These are phyloP conservation scores for Mortierella sp. DNA, from an alignment of 371 early-diverging fungal species.

Conservation along the genomic window DNA sequence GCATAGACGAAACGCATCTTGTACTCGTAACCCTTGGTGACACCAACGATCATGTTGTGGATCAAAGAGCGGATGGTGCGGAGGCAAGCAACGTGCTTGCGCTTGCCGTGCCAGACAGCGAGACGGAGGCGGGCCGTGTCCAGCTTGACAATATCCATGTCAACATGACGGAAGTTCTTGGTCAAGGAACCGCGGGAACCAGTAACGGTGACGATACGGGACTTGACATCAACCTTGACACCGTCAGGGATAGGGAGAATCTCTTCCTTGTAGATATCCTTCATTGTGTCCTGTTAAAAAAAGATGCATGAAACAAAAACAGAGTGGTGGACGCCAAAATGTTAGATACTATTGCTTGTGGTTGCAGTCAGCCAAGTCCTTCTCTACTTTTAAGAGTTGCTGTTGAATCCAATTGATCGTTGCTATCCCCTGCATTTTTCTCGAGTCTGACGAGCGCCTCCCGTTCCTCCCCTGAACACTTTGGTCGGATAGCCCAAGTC, in stretches of 20 bases:
- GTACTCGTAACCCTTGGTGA: slow-evolving; percentile 99
- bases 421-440: no score
- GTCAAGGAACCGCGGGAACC: slow-evolving; percentile 92
- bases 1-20: slow-evolving; percentile 99
- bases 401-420: no score
- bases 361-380: no score
- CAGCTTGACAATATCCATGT: slow-evolving; percentile 88
- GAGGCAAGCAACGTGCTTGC: slow-evolving; percentile 98
- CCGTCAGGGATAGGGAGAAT: slow-evolving; percentile 79
- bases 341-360: slow-evolving; percentile 1
- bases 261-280: slow-evolving; percentile 88
- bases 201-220: slow-evolving; percentile 79
- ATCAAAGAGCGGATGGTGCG: slow-evolving; percentile 98
- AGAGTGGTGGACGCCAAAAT: no score
- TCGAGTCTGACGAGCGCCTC: no score
- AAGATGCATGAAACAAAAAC: neutral
- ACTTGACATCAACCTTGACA: slow-evolving; percentile 81
- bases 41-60: slow-evolving; percentile 98
- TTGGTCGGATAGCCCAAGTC: no score
- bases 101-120: slow-evolving; percentile 96
- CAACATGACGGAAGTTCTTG: slow-evolving; percentile 96
- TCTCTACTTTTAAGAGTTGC: no score
- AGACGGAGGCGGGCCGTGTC: slow-evolving; percentile 80
- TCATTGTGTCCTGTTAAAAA: slow-evolving; percentile 64
- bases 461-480: no score